A percentile compares a stretch with the other conserved stretches of the same genome.
Conservation (phyloP, 202 grass and related monocot genomes). For the Eragrostis tef region DNA sequence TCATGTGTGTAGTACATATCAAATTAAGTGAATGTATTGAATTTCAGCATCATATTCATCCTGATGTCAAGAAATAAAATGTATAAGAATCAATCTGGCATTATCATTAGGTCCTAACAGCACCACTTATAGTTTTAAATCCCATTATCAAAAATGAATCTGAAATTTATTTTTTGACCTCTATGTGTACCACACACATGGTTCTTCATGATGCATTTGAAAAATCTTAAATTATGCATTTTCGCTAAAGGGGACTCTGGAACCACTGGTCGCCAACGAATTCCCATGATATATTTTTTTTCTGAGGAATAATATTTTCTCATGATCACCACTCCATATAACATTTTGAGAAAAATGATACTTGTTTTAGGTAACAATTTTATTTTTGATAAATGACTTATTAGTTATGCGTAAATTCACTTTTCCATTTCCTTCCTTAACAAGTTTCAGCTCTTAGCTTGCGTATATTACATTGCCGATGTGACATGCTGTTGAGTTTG, state of each 20-base stretch:
- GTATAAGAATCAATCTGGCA: not conserved
- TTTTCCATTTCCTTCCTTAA: constrained; percentile 26
- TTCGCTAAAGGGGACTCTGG: no score
- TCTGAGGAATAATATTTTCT: no score
- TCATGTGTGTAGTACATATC: not conserved
- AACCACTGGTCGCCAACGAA: no score
- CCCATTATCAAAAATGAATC: not conserved
- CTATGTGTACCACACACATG: not conserved
- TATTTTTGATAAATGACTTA: constrained; percentile 14
- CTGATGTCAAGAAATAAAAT: not conserved
- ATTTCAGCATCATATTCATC: not conserved
- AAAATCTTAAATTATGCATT: not conserved
- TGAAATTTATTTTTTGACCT: not conserved
- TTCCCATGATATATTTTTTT: no score
- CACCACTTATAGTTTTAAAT: not conserved
- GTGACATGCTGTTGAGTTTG: constrained; percentile 10
- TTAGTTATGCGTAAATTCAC: constrained; percentile 12
- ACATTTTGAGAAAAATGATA: not conserved
- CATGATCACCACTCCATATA: not conserved
- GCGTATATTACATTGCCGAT: constrained; percentile 12
- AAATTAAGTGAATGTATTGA: not conserved
- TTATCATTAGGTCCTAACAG: not conserved
- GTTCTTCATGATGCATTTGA: not conserved
- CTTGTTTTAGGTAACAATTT: constrained; percentile 28
- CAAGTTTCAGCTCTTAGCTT: constrained; percentile 24